Base-by-base conservation (phyloP, 2,329 filamentous ascomycete species). In the Aspergillus pseudoviridinutans region DNA sequence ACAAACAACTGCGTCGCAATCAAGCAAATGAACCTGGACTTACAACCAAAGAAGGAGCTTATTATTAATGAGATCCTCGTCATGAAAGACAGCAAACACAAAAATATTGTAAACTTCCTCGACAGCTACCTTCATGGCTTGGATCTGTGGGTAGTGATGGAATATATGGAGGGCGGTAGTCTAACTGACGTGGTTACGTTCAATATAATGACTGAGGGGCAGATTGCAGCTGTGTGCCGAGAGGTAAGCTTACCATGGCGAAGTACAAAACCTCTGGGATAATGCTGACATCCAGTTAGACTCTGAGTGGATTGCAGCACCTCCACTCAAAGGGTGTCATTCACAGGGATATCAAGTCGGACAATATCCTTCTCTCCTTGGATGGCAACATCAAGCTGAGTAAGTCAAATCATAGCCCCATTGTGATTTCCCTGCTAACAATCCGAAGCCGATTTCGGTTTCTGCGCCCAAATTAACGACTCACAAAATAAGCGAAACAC, bases 21-120 rank as follows among this genome's bases (percentile, higher is more conserved):
- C 77, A 99, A 99, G 80, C 94, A 99, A 80, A 99, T 99, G 94
- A 97, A 97, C 65, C 79, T 99, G 56, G 94, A 97, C 74, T 90
- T 97, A 76, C 94, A 99, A 70, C 94, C 94, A 2, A 97, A 97
- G 84, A 99, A 99, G 76, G 94, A 99, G 68, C 80, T 97, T 51
- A 99, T 99, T 69, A 97, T 99, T 77, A 99, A 99, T 74, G 94
- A 99, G 73, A 99, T 99, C 65, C 78, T 99, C 58, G 94, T 99
- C 58, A 99, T 99, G 94, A 96, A 95, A 79, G 94, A 97, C 69
- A 97, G 92, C 80, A 94, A 91, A 58, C 94, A 99, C 73, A 93
- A 92, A 68, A 97, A 97, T 73, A 96, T 99, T 76, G 94, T 99
- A 77, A 99, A 99, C 76, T 99, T 97, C 76, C 93, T 97, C 78